Evolutionary conservation across 352 stramenopile genomes (phyloP).

Genomic region (Globisporangium radiosum): DNA sequence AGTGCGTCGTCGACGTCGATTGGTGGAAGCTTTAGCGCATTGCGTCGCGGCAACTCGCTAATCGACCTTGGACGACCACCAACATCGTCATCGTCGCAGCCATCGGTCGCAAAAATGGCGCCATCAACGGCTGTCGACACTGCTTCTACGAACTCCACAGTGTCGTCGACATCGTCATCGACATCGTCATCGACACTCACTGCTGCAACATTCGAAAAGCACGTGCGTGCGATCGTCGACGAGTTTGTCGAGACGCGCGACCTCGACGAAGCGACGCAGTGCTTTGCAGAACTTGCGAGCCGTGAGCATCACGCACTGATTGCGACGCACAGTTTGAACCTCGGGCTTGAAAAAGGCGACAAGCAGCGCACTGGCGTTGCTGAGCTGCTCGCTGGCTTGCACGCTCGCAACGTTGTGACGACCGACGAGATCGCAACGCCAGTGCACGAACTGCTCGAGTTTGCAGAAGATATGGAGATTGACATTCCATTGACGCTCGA

Average conservation of each 20-base stretch:
- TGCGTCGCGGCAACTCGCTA: conserved; percentile 14
- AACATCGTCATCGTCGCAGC: conserved; percentile 21
- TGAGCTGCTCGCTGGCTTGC: conserved; percentile 44
- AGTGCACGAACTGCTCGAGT: conserved; percentile 61
- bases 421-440: conserved; percentile 26
- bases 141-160: conserved; percentile 5
- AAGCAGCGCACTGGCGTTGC: conserved; percentile 54
- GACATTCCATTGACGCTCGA: conserved; percentile 67
- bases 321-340: conserved; percentile 44
- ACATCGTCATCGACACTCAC: conserved; percentile 19
- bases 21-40: conserved; percentile 8
- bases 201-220: conserved; percentile 70
- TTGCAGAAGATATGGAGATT: conserved; percentile 76
- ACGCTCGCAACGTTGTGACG: conserved; percentile 42
- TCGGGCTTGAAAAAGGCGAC: conserved; percentile 64
- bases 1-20: conserved; percentile 50
- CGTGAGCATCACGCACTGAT: conserved; percentile 40
- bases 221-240: conserved; percentile 77
- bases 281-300: conserved; percentile 53
- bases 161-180: conserved; percentile 25
- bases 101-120: background rate
- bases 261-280: conserved; percentile 61
- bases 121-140: too few relatives aligned
- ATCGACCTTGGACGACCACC: conserved; percentile 27
- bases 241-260: conserved; percentile 85